phyloP scores from a whole-genome alignment of 495 filamentous ascomycete genomes.

The Cenococcum geophilum region DNA sequence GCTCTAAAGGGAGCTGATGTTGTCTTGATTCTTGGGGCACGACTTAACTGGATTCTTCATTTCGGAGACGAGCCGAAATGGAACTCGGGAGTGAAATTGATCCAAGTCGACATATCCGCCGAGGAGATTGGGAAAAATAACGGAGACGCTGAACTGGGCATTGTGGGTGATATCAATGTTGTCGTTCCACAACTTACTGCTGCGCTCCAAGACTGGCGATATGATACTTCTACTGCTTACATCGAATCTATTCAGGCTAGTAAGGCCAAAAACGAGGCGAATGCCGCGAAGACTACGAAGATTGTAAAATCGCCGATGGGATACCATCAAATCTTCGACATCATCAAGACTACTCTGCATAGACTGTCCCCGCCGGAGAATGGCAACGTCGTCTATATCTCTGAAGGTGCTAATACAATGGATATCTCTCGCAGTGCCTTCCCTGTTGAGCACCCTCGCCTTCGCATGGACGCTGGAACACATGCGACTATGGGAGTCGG shows the following conservation, averaged over 20 bases:
- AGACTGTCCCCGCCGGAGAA: constrained; percentile 36
- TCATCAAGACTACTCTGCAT: constrained; percentile 48
- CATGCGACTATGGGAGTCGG: constrained; percentile 67
- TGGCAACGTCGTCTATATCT: constrained; percentile 55
- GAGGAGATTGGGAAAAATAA: constrained; percentile 49
- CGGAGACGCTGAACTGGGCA: constrained; percentile 44
- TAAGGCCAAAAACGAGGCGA: constrained; percentile 46
- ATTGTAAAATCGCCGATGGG: constrained; percentile 42
- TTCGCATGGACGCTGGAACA: constrained; percentile 58
- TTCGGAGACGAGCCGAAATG: constrained; percentile 57
- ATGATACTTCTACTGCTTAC: constrained; percentile 34
- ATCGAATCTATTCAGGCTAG: constrained; percentile 37
- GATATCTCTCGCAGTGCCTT: constrained; percentile 60
- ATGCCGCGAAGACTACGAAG: constrained; percentile 8
- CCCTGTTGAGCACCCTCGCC: constrained; percentile 51
- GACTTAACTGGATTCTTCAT: constrained; percentile 61
- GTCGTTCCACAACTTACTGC: constrained; percentile 47
- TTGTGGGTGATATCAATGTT: constrained; percentile 50
- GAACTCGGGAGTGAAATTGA: constrained; percentile 48
- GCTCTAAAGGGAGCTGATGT: constrained; percentile 53
- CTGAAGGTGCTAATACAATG: constrained; percentile 65
- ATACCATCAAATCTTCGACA: constrained; percentile 53
- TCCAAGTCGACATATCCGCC: constrained; percentile 54
- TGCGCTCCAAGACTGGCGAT: constrained; percentile 44
- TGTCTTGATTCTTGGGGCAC: constrained; percentile 54